Evolutionary conservation across 495 filamentous ascomycete species (phyloP).

Genomic region (Penicillium coprophilum): DNA sequence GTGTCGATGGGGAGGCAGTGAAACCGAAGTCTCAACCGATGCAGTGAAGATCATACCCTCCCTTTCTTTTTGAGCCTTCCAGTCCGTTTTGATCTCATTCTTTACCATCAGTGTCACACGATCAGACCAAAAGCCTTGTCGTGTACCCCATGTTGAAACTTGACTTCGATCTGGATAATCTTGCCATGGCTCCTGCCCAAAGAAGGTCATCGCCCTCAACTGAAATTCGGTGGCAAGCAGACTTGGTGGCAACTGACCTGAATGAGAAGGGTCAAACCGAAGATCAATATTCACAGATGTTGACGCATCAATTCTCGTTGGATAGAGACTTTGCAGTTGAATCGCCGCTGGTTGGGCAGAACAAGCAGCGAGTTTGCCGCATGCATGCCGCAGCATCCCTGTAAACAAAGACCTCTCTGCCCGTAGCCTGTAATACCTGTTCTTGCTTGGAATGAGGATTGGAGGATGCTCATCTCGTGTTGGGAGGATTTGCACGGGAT

Average conservation of each 20-base stretch:
- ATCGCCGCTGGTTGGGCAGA: constrained; percentile 9
- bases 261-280: not conserved
- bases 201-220: constrained; percentile 14
- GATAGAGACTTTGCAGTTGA: not conserved
- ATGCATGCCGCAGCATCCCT: not conserved
- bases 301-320: not conserved
- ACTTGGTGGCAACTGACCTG: not conserved
- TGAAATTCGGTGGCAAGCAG: constrained; percentile 2
- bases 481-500: constrained; percentile 11
- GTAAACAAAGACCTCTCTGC: not conserved
- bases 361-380: not conserved
- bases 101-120: not conserved
- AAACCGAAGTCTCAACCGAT: not conserved
- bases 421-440: not conserved
- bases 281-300: constrained; percentile 1
- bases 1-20: not conserved
- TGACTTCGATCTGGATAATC: constrained; percentile 6
- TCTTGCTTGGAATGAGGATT: not conserved
- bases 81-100: not conserved
- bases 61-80: not conserved
- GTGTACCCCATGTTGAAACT: constrained; percentile 1
- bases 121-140: constrained; percentile 11
- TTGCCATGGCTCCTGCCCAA: constrained; percentile 10
- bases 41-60: constrained; percentile 6
- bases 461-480: constrained; percentile 6